Evolutionary conservation across 2,329 filamentous ascomycete species (phyloP), one percentile per base, ranked within the genome.

Genomic region (Penicillium sp.): DNA sequence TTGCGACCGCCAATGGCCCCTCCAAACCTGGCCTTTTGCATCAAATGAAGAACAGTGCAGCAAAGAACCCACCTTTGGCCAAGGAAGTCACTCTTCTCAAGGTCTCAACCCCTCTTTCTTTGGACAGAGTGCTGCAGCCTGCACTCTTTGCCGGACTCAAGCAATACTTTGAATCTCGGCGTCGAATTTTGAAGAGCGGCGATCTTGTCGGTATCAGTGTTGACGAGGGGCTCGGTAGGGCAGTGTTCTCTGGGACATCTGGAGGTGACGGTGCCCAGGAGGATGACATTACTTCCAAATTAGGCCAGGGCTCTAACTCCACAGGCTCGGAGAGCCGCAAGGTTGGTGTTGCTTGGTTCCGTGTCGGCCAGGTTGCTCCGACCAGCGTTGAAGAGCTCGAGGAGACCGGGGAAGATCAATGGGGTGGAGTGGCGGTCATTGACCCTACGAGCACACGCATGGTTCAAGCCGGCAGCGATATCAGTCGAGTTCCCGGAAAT

Each of bases 201-300:
- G 94, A 99, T 73, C 77, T 97, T 11, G 87, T 99, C 50, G 92
- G 90, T 16, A 88, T 99, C 11, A 87, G 91, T 2, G 87, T 99
- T 24, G 93, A 99, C 67, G 90, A 92, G 49, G 86, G 87, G 48
- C 81, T 97, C 1, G 93, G 92, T 2, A 85, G 88, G 53, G 89
- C 90, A 2, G 81, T 97, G 3, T 92, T 92, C 61, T 89, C 95
- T 66, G 79, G 85, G 4, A 76, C 80, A 13, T 67, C 69, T n/a
- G 74, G 77, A 3, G 74, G 77, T 3, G 83, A 83, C 11, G 82
- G 84, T 49, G 83, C 83, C 3, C 85, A 87, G 43, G 86, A 93
- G 28, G 91, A 96, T 54, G 92, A 96, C 62, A 77, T 83, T 26
- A 82, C 67, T 36, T 61, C 67, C 53, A 73, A 75, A 59, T 64